phyloP scores from a whole-genome alignment of 2,329 filamentous ascomycete genomes.

The Rutstroemia sp. region DNA sequence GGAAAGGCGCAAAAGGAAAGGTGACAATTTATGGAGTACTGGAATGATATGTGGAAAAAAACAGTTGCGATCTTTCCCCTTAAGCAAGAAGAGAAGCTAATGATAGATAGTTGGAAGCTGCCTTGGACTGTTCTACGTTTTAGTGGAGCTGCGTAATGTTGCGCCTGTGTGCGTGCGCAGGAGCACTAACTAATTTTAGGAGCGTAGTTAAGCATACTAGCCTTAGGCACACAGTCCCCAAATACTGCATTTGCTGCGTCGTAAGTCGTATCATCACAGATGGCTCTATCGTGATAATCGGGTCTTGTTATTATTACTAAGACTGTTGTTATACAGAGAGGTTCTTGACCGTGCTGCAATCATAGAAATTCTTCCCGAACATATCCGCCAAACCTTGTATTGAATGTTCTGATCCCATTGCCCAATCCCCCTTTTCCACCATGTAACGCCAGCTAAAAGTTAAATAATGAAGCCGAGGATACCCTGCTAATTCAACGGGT shows the following conservation, averaged over 20 bases:
- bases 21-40: neutral
- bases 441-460: neutral
- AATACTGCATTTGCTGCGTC: too few species aligned
- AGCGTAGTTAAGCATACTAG: neutral
- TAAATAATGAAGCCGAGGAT: neutral
- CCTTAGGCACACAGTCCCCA: neutral
- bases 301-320: too few species aligned
- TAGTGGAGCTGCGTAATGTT: constrained; percentile 20
- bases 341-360: too few species aligned
- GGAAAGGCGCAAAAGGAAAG: neutral
- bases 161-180: constrained; percentile 1
- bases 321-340: too few species aligned
- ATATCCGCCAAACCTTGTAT: too few species aligned
- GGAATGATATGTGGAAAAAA: neutral
- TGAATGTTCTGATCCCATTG: too few species aligned
- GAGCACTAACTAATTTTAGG: too few species aligned
- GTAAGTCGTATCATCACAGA: too few species aligned
- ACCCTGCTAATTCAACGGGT: too few species aligned
- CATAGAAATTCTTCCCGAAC: too few species aligned
- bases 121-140: neutral
- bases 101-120: neutral
- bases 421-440: too few species aligned
- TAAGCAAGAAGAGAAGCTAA: neutral
- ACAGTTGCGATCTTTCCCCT: neutral
- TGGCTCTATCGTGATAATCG: too few species aligned